Percentiles rank a stretch among this genome's conserved stretches.
Evolutionary conservation across 805 yeast species (phyloP).

Genomic region (Candida adriatica): DNA sequence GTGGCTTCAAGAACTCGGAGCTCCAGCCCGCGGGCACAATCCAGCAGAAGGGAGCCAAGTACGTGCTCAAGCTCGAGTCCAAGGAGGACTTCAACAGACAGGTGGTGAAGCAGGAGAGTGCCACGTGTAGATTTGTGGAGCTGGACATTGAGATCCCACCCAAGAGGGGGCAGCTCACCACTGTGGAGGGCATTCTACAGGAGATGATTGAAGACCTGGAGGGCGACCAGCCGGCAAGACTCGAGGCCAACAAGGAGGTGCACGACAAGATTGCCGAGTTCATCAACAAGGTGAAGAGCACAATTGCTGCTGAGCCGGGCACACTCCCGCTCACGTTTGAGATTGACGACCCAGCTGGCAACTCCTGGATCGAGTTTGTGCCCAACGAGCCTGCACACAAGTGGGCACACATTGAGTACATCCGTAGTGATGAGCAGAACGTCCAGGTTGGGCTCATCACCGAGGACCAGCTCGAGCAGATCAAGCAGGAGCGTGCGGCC

Average conservation of each 20-base stretch:
- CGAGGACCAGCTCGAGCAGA: conserved; percentile 43
- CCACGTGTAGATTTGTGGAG: conserved; percentile 72
- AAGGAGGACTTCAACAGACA: conserved; percentile 80
- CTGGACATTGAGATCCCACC: conserved; percentile 94
- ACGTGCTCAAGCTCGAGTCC: conserved; percentile 58
- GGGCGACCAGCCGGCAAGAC: conserved; percentile 76
- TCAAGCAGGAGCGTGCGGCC: conserved; percentile 18
- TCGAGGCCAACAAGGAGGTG: conserved; percentile 64
- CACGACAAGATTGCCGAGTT: conserved; percentile 71
- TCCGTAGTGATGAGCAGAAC: conserved; percentile 83
- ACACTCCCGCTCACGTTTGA: conserved; percentile 70
- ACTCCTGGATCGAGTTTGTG: conserved; percentile 87
- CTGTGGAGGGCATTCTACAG: conserved; percentile 78
- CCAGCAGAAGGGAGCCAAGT: conserved; percentile 81
- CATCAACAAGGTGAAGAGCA: conserved; percentile 50
- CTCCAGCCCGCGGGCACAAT: conserved; percentile 93
- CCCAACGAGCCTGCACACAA: conserved; percentile 87
- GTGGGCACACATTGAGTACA: conserved; percentile 80
- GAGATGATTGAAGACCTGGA: conserved; percentile 81
- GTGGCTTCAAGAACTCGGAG: conserved; percentile 86
- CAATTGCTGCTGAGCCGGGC: conserved; percentile 59
- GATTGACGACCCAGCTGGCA: conserved; percentile 93
- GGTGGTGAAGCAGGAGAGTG: conserved; percentile 85
- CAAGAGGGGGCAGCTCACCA: conserved; percentile 87
- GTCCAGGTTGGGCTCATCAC: conserved; percentile 76